These are phyloP conservation scores for Penicillium polonicum DNA, from an alignment of 2,329 filamentous ascomycete genomes.

Conservation along the genomic window DNA sequence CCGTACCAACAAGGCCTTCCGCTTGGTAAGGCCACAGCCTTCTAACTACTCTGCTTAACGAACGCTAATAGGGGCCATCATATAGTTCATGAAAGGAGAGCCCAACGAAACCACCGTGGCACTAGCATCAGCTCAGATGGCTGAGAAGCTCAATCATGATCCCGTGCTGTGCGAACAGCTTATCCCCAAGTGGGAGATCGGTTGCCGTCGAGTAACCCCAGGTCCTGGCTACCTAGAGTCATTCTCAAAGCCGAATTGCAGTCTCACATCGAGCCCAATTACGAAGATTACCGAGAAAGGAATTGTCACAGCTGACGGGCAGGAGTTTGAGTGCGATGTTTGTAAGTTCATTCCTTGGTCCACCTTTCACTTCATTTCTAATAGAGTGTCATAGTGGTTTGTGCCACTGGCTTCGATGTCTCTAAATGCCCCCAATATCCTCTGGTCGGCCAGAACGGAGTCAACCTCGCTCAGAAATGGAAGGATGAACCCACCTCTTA, in stretches of 20 bases:
- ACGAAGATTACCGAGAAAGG: conserved; percentile 16
- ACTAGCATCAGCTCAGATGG: not conserved
- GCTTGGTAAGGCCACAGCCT: not conserved
- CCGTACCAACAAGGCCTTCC: conserved; percentile 2
- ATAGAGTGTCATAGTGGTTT: conserved; percentile 19
- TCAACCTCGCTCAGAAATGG: conserved; percentile 28
- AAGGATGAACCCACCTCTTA: conserved; percentile 27
- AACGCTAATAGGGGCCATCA: not conserved
- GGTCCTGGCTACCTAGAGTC: conserved; percentile 29
- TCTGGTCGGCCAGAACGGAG: conserved; percentile 31
- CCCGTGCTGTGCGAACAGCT: conserved; percentile 21
- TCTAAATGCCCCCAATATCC: conserved; percentile 37
- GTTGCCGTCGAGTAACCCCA: conserved; percentile 25
- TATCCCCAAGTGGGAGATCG: conserved; percentile 27
- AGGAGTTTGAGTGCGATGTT: conserved; percentile 16
- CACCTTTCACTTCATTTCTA: not conserved
- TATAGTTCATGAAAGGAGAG: not conserved
- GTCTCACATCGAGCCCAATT: not conserved
- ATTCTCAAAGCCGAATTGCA: conserved; percentile 19
- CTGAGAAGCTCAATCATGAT: not conserved
- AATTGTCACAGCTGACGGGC: conserved; percentile 19
- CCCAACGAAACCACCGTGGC: not conserved
- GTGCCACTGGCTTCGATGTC: conserved; percentile 45
- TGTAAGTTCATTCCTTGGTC: not conserved
- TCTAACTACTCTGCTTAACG: too few species aligned